Evolutionary conservation across 2,329 filamentous ascomycete species (phyloP), one percentile per base, ranked within the genome.

Genomic region (Stemphylium vesicarium): DNA sequence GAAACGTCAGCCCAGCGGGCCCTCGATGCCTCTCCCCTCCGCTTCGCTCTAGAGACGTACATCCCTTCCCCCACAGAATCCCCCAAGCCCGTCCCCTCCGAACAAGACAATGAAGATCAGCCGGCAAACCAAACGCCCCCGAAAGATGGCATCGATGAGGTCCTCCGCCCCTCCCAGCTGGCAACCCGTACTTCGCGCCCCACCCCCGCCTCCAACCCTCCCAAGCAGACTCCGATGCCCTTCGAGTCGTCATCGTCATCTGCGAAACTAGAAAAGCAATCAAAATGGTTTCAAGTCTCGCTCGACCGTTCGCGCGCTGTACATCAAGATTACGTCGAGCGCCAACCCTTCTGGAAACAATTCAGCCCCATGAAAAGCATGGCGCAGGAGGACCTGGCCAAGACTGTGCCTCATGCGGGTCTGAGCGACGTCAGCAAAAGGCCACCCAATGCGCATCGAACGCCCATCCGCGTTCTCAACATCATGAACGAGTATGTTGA

Each of bases 21-120:
- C 29, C 65, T 82, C 40, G 67, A 77, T 50, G 77, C 73, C 31
- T 79, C 75, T 33, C 80, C 80, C 7, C 70, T 83, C 44, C 75
- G 76, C 29, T 82, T 82, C 61, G 70, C 77, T 8, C 75, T 82
- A 55, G 74, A 77, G 64, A 72, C 59, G 51, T 53, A 65, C 29
- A 32, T 37, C 5, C 15, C 33, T 16, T 12, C 39, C 33, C 37
- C 18, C n/a, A 9, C 31, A 29, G 12, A 49, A 15, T 15, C 22
- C n/a, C 38, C 32, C 24, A 16, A 29, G 20, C 35, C 20, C 29
- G 2, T 37, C 9, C 20, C 20, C 20, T 44, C 24, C n/a, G 40
- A 58, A 35, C 59, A 62, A 38, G 56, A 60, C 9, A 60, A 61
- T 38, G 44, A 60, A 22, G 49, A 63, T 13, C 4, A 7, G 3